Base-by-base conservation (phyloP, 1,284 basidiomycete species). In the Cutaneotrichosporon sp. region DNA sequence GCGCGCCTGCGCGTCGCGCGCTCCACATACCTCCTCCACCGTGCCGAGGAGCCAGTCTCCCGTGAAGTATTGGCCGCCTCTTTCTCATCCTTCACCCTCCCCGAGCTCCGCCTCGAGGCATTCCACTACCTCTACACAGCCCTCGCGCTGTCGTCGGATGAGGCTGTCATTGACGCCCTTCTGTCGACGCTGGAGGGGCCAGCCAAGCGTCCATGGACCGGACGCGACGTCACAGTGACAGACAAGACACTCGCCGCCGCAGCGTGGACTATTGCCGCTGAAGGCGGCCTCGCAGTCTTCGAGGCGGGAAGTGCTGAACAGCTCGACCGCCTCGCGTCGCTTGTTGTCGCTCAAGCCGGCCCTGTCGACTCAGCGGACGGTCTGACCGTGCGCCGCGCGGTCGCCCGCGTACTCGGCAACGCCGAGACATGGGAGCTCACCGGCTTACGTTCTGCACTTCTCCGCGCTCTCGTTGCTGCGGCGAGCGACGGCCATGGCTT, bases 181-280 rank as follows among this genome's bases (percentile, higher is more conserved):
- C 48, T 62, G 19, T 3, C 25, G 2, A 25, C 44, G 8, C 44
- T 62, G 22, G 31, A 33, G 27, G 37, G 37, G 4, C 12, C 51
- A 0, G 31, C 42, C 1, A 43, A 42, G 27, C n/a, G 35, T 10
- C 29, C 48, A 9, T 59, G 57, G 57, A 37, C 27, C 1, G 59
- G 59, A 0, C 52, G 50, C 20, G 55, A 54, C 37, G 54, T 52
- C 3, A 51, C 34, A 10, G 54, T 55, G 2, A 33, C 44, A 6
- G 26, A 46, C 10, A 50, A 41, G 24, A 42, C 45, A 10, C 52
- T 61, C 11, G 47, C 46, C 10, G 47, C 59, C 8, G 63, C 63
- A 16, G 42, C 57, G 7, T 67, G 64, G 64, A 54, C 59, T 3
- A 14, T 59, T 5, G 24, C 61, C 2, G 62, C 61, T 4, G 53